Base-by-base conservation (phyloP, 257 asterid genomes). In the Nicotiana tomentosiformis region DNA sequence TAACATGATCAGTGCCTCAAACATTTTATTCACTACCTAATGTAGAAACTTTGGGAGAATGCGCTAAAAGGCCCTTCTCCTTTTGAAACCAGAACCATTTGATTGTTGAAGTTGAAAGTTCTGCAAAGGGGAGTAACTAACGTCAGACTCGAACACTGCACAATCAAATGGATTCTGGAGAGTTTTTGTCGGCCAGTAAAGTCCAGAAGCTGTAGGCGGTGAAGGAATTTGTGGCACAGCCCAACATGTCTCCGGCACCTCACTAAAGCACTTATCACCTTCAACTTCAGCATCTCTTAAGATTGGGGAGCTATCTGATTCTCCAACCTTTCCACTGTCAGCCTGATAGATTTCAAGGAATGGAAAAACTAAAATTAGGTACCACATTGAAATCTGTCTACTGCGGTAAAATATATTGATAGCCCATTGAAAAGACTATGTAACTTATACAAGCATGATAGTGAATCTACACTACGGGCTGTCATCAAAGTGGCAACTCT, bases 121-220 rank as follows among this genome's bases (percentile, higher is more conserved):
- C 57, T 77, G 85, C 39, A 84, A 3, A 18, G 90, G 77, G 3
- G 87, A 80, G 17, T 85, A 78, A 49, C 84, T 72, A 78, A 91
- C 82, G 39, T 94, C 97, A 1, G 98, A 97, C 82, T 93, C 97
- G 18, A 86, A 94, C 81, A 78, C 87, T n/a, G 89, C 84, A 12
- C 87, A 82, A 60, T 91, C 90, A 1, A 84, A 65, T 1, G 37
- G 81, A 83, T 80, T 77, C 30, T 77, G 90, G 51, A 84, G 35
- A 55, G 56, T 84, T 77, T 87, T 89, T 7, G 92, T 89, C 3
- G 94, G 90, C 94, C 99, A 94, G 83, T 81, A 23, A 35, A 94
- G 90, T 32, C 98, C 98, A 0, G 98, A 94, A 77, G 97, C 91
- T 46, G 98, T 96, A 11, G 98, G 97, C 0, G 97, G 95, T 26